Evolutionary conservation across 371 early-diverging fungal genomes (phyloP), one percentile per base, ranked within the genome.

Genomic region (Capniomyces stellatus): DNA sequence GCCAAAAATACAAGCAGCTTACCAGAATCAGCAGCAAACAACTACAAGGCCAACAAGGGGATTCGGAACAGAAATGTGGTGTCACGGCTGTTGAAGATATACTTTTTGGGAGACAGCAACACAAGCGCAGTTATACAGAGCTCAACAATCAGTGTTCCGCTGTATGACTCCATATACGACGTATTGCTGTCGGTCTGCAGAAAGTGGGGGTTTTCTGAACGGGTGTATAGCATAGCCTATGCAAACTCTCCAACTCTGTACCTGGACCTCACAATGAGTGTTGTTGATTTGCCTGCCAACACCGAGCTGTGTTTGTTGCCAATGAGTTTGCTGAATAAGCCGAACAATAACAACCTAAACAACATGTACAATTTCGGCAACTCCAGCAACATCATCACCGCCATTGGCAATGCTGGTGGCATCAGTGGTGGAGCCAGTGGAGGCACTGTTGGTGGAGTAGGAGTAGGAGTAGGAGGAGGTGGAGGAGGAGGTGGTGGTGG

Each of bases 181-280:
- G 84, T 92, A 13, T 78, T 92, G 44, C 79, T 83, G n/a, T 70
- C 74, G 1, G 83, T 92, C 19, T 93, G 92, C 53, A 62, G 74
- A 30, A 92, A 92, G 62, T 74, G 90, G 42, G 86, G 83, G 59
- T 75, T 91, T 58, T 75, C 84, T 57, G 74, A 81, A 3, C 76
- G 78, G 40, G 79, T 89, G 43, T 92, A 90, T 61, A 77, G 81
- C 35, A 63, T 92, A 29, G n/a, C 25, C 4, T 83, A 82, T 40
- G 81, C 86, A 64, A 78, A 79, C 4, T 87, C 87, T 53, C 76
- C 73, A 19, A 75, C 81, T 54, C 72, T 78, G 21, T 78, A 82
- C 46, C 75, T 89, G 22, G 77, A 83, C 13, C 65, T 82, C 54
- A 81, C 85, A 60, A 78, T 77, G n/a, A 77, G 82, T 0, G 74